These are phyloP conservation scores for Macrophomina phaseolina DNA, from an alignment of 2,329 filamentous ascomycete genomes.

Conservation along the genomic window DNA sequence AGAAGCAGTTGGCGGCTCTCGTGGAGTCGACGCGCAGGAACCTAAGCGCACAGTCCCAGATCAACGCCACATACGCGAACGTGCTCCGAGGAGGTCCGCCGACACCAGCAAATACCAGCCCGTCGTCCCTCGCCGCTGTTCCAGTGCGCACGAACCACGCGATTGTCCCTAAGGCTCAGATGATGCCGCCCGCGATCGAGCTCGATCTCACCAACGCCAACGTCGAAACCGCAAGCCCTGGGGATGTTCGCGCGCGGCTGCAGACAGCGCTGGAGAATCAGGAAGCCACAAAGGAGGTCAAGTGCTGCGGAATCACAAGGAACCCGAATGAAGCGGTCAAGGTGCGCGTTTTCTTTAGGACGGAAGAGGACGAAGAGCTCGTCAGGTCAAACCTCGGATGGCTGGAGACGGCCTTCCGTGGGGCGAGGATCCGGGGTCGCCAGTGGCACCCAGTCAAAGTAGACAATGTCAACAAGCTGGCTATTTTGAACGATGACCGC, in stretches of 20 bases:
- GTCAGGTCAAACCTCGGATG: not conserved
- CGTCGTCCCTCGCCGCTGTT: not conserved
- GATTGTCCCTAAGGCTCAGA: not conserved
- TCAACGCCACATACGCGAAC: not conserved
- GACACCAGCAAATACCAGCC: not conserved
- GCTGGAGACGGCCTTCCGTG: not conserved
- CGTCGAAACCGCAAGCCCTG: not conserved
- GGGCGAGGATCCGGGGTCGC: not conserved
- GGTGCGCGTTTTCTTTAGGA: not conserved
- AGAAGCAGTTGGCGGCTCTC: not conserved
- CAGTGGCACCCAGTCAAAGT: not conserved
- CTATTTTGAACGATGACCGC: not conserved
- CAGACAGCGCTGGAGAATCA: not conserved
- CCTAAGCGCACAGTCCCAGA: not conserved
- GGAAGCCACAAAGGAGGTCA: not conserved
- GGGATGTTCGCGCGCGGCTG: not conserved
- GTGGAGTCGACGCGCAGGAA: not conserved
- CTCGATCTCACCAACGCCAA: not conserved
- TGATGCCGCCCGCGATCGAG: not conserved
- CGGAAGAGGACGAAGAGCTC: not conserved
- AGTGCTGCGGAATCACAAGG: not conserved
- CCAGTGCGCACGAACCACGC: not conserved
- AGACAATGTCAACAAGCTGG: not conserved
- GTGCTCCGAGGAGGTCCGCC: not conserved
- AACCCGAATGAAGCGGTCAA: not conserved